Evolutionary conservation across 805 yeast species (phyloP), one percentile per base, ranked within the genome.

Genomic region (Wickerhamia fluorescens): DNA sequence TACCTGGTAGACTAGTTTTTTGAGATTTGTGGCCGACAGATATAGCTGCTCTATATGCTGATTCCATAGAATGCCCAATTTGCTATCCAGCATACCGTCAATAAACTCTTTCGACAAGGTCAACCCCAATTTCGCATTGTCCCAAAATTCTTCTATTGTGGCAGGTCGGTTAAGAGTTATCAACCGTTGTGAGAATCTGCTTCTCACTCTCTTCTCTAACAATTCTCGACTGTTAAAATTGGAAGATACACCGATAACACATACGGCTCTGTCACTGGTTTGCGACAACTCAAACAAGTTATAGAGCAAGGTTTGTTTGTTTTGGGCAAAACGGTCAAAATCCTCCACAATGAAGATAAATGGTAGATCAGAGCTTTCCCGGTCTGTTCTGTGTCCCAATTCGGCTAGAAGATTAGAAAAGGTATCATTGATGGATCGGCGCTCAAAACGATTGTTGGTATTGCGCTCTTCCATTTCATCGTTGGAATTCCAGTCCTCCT

Each of bases 271-370:
- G 2, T 72, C 65, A 12, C 75, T 67, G 33, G 58, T 68, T 47
- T 86, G 95, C 2, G 95, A 77, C 43, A 88, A 64, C 44, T 92
- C 97, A 49, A 92, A 83, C 24, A 92, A 57, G 44, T 88, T 89
- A 51, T 92, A 92, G 4, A 92, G 56, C 28, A 92, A 60, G 0
- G 95, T 82, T 51, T 92, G 98, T 38, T 84, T 78, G 9, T 71
- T 65, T 8, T 63, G 60, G 0, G 95, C 78, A 56, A 80, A 92
- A 21, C 67, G 62, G 31, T 92, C 96, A 33, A 89, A 72, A 44
- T 88, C 94, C 33, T 92, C 97, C 33, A 92, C 72, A 3, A 86
- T 56, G 42, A 92, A 78, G 0, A 92, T 58, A 3, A 92, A 70
- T 0, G 95, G 73, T 14, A 77, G 61, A 18, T 18, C 20, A 18